A percentile compares a stretch with the other conserved stretches of the same genome.
Conservation (phyloP, 2,329 filamentous ascomycete genomes). For the Bipolaris gigantea region DNA sequence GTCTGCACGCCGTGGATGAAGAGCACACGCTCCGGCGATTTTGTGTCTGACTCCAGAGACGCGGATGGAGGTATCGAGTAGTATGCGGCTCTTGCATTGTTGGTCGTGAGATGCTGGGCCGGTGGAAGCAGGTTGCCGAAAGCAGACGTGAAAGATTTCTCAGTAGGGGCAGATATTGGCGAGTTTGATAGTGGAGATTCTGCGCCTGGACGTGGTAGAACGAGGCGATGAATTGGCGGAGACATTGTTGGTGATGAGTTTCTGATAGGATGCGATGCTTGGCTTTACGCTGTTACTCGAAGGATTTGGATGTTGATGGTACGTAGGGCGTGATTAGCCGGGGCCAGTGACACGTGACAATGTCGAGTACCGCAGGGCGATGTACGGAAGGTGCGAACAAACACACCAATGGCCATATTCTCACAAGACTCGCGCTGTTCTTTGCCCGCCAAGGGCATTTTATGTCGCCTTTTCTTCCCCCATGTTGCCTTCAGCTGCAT, state of each 20-base stretch:
- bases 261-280: neutral
- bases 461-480: too few species aligned
- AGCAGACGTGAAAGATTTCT: slow-evolving; percentile 40
- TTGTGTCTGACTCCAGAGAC: slow-evolving; percentile 36
- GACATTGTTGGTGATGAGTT: neutral
- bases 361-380: neutral
- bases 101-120: slow-evolving; percentile 40
- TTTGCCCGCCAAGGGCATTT: too few species aligned
- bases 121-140: slow-evolving; percentile 48
- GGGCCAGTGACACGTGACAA: neutral
- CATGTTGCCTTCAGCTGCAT: too few species aligned
- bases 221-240: neutral
- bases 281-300: neutral
- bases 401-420: too few species aligned
- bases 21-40: slow-evolving; percentile 39
- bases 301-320: neutral
- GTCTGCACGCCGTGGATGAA: slow-evolving; percentile 58
- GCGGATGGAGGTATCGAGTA: slow-evolving; percentile 44
- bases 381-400: neutral
- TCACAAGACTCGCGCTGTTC: too few species aligned
- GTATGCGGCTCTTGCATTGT: slow-evolving; percentile 47
- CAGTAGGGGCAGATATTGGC: slow-evolving; percentile 44
- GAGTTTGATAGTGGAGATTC: neutral
- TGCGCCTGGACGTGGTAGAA: slow-evolving; percentile 34
- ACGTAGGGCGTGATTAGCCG: slow-evolving; percentile 2